Evolutionary conservation across 768 basidiomycete species (phyloP).

Genomic region (Lactifluus hygrophoroides): DNA sequence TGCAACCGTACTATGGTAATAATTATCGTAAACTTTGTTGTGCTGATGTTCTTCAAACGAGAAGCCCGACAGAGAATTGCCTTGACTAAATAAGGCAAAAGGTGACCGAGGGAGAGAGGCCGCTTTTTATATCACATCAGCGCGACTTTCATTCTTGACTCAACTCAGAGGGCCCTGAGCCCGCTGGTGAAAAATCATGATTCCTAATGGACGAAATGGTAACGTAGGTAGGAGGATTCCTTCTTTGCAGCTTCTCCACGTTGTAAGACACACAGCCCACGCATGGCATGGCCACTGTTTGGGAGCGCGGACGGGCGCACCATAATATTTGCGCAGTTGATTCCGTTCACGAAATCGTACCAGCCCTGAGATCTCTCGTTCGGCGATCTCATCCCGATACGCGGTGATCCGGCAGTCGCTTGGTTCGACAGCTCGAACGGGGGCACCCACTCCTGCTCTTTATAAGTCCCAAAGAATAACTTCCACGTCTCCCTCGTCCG

Average conservation of each 20-base stretch:
- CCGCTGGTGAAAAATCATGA: background rate
- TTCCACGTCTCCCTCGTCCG: conserved; percentile 22
- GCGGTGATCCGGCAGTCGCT: conserved; percentile 31
- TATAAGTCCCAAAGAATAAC: conserved; percentile 26
- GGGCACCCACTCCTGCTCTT: conserved; percentile 20
- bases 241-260: background rate
- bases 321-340: conserved; percentile 17
- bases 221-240: background rate
- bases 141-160: conserved; percentile 13
- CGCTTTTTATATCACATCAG: conserved; percentile 11
- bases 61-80: conserved; percentile 6
- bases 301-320: conserved; percentile 6
- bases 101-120: background rate
- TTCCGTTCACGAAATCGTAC: conserved; percentile 14
- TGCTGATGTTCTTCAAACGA: conserved; percentile 13
- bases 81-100: conserved; percentile 14
- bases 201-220: background rate
- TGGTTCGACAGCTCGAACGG: conserved; percentile 22
- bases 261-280: conserved; percentile 12
- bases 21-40: conserved; percentile 8
- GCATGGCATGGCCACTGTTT: conserved; percentile 17
- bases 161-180: conserved; percentile 6
- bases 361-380: conserved; percentile 23
- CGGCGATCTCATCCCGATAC: conserved; percentile 27
- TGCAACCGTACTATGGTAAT: background rate